Evolutionary conservation across 2,329 filamentous ascomycete species (phyloP).

Genomic region (Cryphonectria naterciae): DNA sequence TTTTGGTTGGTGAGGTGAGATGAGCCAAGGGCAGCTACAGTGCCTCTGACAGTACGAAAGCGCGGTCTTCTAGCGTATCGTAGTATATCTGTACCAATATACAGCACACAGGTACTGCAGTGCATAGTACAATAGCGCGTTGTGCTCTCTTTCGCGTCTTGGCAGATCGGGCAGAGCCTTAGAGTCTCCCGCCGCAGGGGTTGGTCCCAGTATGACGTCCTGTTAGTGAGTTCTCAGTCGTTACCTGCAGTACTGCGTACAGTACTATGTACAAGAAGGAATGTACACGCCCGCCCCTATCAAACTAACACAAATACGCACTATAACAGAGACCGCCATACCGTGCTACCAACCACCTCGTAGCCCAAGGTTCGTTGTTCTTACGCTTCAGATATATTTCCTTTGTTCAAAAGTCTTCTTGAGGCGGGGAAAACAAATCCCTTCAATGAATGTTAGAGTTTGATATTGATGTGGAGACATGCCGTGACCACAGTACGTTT

Average conservation of each 20-base stretch:
- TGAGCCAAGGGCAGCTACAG: background rate
- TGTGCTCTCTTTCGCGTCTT: background rate
- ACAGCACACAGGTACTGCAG: background rate
- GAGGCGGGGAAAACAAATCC: background rate
- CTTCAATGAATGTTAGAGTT: background rate
- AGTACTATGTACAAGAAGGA: background rate
- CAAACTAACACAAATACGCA: background rate
- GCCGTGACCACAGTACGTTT: no score
- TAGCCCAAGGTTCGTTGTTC: background rate
- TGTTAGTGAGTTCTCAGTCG: background rate
- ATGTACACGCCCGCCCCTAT: background rate
- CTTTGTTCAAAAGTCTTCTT: background rate
- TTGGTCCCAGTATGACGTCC: constrained; percentile 2
- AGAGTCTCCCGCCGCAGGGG: background rate
- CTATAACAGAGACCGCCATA: background rate
- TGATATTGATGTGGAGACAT: background rate
- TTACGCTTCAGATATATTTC: background rate
- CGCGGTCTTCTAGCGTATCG: background rate
- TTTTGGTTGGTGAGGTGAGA: background rate
- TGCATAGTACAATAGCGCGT: background rate
- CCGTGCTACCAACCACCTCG: background rate
- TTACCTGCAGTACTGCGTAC: background rate
- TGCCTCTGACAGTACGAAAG: background rate
- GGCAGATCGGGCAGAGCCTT: background rate
- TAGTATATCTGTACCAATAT: background rate